Conservation (phyloP, 2,329 filamentous ascomycete species). For the Gnomoniopsis sp. region DNA sequence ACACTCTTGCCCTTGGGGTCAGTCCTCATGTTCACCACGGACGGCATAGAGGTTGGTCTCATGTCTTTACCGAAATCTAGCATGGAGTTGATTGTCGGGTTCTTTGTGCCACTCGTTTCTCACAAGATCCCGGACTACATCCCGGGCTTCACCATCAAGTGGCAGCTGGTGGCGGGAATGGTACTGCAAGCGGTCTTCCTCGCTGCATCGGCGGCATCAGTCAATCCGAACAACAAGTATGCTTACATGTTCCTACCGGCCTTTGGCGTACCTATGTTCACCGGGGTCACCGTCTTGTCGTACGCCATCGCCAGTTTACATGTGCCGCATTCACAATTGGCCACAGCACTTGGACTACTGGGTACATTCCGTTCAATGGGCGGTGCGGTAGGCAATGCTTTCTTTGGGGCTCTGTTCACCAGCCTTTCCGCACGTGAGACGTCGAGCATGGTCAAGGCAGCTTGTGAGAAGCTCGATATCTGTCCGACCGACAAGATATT, state of each 20-base stretch:
- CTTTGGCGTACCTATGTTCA: slow-evolving; percentile 5
- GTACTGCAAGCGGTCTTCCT: slow-evolving; percentile 7
- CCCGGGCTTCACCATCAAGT: slow-evolving; percentile 6
- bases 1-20: not conserved
- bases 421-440: not conserved
- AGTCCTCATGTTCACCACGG: slow-evolving; percentile 2
- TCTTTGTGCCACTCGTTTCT: not conserved
- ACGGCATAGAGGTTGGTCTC: slow-evolving; percentile 4
- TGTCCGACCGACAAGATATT: not conserved
- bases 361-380: slow-evolving; percentile 7
- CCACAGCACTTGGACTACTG: slow-evolving; percentile 1
- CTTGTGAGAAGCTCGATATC: not conserved
- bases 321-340: slow-evolving; percentile 7
- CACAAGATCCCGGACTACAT: slow-evolving; percentile 6
- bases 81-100: not conserved
- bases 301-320: slow-evolving; percentile 9
- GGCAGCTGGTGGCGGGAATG: slow-evolving; percentile 2
- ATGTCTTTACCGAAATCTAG: slow-evolving; percentile 1
- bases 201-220: slow-evolving; percentile 1
- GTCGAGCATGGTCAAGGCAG: not conserved
- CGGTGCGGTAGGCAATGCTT: slow-evolving; percentile 1
- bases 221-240: slow-evolving; percentile 5
- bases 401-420: slow-evolving; percentile 3
- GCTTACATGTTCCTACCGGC: slow-evolving; percentile 6
- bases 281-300: slow-evolving; percentile 1